Evolutionary conservation across 176 grass and related monocot species (phyloP).

Genomic region (Carex scoparia): DNA sequence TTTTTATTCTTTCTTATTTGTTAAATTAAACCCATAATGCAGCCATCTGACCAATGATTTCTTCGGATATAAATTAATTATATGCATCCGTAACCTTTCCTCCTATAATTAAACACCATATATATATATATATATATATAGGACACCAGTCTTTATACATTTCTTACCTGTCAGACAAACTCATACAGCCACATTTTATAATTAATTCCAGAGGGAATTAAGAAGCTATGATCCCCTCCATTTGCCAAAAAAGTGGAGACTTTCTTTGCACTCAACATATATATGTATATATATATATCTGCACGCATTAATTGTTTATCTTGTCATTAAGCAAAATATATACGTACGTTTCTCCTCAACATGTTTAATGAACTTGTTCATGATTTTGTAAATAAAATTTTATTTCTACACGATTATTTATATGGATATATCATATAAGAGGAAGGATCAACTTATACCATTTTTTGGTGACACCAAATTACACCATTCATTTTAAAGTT

Average conservation of each 20-base stretch:
- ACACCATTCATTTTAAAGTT: too few relatives aligned
- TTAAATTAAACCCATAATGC: constrained; percentile 7
- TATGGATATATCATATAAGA: neutral
- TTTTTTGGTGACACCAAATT: too few relatives aligned
- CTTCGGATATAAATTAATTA: neutral
- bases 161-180: constrained; percentile 33
- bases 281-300: neutral
- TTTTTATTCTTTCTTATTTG: neutral
- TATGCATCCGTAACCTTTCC: constrained; percentile 23
- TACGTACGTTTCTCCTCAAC: too few relatives aligned
- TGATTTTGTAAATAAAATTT: neutral
- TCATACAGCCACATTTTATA: constrained; percentile 18
- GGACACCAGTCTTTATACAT: constrained; percentile 29
- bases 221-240: neutral
- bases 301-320: neutral
- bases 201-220: neutral
- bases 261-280: neutral
- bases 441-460: too few relatives aligned
- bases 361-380: neutral
- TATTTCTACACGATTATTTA: neutral
- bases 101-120: constrained; percentile 9
- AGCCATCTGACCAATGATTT: constrained; percentile 41
- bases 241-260: neutral
- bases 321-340: neutral
- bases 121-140: neutral